A percentile compares a stretch with the other conserved stretches of the same genome.
Evolutionary conservation across 805 yeast species (phyloP).

Genomic region (Kodamaea jinghongensis): DNA sequence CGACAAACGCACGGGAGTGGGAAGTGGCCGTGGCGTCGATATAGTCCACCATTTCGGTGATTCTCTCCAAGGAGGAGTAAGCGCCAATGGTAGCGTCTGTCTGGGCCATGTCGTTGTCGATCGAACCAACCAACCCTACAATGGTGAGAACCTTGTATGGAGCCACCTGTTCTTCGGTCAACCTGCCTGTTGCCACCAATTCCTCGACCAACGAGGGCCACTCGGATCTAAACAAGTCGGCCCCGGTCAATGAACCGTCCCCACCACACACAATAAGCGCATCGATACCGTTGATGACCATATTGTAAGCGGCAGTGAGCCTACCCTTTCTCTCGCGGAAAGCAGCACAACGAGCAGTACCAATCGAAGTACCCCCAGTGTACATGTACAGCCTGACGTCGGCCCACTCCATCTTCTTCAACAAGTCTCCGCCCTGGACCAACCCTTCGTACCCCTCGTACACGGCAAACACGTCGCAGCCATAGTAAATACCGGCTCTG

Average conservation of each 20-base stretch:
- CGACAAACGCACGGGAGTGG: constrained; percentile 79
- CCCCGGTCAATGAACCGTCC: constrained; percentile 81
- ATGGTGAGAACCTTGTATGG: constrained; percentile 59
- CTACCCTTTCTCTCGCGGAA: constrained; percentile 69
- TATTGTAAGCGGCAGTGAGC: constrained; percentile 58
- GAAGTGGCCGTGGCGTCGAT: constrained; percentile 83
- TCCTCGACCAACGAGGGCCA: constrained; percentile 73
- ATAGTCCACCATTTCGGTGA: constrained; percentile 72
- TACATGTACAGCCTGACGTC: constrained; percentile 71
- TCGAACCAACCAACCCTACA: constrained; percentile 78
- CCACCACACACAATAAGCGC: constrained; percentile 82
- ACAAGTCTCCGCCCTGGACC: constrained; percentile 60
- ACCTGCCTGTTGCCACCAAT: constrained; percentile 42
- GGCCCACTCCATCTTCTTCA: constrained; percentile 66
- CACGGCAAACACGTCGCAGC: constrained; percentile 64
- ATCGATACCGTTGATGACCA: constrained; percentile 70
- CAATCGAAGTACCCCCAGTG: constrained; percentile 74
- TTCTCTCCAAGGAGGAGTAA: constrained; percentile 72
- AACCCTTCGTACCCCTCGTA: constrained; percentile 76
- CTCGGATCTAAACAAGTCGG: constrained; percentile 70
- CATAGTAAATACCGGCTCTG: constrained; percentile 60
- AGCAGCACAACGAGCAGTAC: constrained; percentile 72
- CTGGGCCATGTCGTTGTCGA: constrained; percentile 82
- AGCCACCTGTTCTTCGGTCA: constrained; percentile 46
- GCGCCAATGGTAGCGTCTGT: constrained; percentile 84